Evolutionary conservation across 495 filamentous ascomycete species (phyloP).

Genomic region (Wilcoxina mikolae): DNA sequence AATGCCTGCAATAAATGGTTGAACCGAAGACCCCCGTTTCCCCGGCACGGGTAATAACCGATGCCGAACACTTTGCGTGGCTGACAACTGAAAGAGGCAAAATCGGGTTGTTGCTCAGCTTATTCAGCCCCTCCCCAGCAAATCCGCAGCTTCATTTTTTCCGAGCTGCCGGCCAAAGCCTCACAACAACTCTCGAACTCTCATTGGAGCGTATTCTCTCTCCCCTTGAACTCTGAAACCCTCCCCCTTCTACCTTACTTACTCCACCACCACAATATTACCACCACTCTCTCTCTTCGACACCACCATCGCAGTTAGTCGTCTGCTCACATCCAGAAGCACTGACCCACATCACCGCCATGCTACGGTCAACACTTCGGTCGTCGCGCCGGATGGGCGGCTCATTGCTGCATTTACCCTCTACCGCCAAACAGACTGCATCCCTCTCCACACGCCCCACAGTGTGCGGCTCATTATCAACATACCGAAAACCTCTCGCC

Average conservation of each 20-base stretch:
- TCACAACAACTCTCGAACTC: background rate
- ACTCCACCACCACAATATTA: background rate
- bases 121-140: background rate
- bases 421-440: background rate
- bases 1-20: too few relatives aligned
- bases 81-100: background rate
- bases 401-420: background rate
- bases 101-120: background rate
- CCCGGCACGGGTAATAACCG: background rate
- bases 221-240: background rate
- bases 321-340: background rate
- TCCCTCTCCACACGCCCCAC: constrained; percentile 2
- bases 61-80: background rate
- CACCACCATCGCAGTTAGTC: background rate
- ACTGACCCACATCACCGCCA: background rate
- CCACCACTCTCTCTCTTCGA: background rate
- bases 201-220: background rate
- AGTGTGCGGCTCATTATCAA: constrained; percentile 18
- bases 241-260: background rate
- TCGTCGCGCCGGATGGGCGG: constrained; percentile 10
- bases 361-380: constrained; percentile 7
- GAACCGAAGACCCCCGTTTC: background rate
- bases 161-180: constrained; percentile 1
- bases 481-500: constrained; percentile 32
- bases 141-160: constrained; percentile 3